These are phyloP conservation scores for Petunia axillaris DNA, from an alignment of 257 asterid genomes.

Conservation along the genomic window DNA sequence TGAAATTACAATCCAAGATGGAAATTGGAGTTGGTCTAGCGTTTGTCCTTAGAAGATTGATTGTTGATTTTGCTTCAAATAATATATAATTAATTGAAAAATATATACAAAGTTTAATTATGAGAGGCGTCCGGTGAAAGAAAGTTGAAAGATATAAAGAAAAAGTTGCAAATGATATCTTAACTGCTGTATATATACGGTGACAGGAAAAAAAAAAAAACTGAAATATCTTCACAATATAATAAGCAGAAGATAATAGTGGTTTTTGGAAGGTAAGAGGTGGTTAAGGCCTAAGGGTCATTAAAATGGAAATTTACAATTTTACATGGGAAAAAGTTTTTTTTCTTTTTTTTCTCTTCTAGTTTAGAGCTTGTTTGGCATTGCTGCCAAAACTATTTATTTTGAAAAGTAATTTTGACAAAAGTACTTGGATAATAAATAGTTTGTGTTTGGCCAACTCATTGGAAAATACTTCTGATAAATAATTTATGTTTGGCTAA, in stretches of 20 bases:
- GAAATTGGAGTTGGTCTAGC: slow-evolving; percentile 33
- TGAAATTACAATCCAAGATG: slow-evolving; percentile 40
- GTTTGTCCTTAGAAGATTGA: slow-evolving; percentile 34
- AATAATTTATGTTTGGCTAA: too few relatives aligned
- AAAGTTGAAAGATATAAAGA: slow-evolving; percentile 25
- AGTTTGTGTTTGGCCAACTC: too few relatives aligned
- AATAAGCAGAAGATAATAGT: background rate
- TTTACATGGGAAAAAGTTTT: too few relatives aligned
- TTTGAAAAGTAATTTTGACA: too few relatives aligned
- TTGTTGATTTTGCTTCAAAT: slow-evolving; percentile 33
- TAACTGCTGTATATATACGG: slow-evolving; percentile 7
- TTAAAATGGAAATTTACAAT: background rate
- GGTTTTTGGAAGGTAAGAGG: background rate
- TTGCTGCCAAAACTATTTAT: too few relatives aligned
- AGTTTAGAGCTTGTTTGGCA: too few relatives aligned
- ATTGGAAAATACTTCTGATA: too few relatives aligned
- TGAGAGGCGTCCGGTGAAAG: slow-evolving; percentile 16
- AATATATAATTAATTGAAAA: slow-evolving; percentile 19
- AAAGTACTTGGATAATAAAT: too few relatives aligned
- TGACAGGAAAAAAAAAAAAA: background rate
- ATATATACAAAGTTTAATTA: background rate
- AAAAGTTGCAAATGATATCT: background rate
- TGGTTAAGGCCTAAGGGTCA: background rate
- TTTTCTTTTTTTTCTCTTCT: too few relatives aligned
- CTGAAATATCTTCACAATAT: background rate